phyloP scores from a whole-genome alignment of 2,329 filamentous ascomycete genomes.

The Dactylellina haptotyla region DNA sequence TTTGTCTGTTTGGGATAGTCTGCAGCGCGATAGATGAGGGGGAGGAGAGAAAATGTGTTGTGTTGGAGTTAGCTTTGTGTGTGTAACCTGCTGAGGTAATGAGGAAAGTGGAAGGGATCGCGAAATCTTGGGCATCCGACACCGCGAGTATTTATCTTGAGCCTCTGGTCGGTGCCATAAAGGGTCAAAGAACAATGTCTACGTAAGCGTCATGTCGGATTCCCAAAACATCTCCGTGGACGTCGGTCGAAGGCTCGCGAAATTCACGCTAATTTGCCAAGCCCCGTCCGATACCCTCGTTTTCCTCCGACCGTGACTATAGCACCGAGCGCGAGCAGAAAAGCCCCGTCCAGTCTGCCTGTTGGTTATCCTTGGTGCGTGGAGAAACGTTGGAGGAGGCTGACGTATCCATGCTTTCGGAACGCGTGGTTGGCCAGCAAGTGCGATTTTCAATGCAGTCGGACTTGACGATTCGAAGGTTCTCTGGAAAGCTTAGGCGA shows the following conservation, averaged over 20 bases:
- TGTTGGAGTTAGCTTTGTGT: not conserved
- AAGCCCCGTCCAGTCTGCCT: conserved; percentile 9
- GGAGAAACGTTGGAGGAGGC: not conserved
- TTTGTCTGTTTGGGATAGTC: not conserved
- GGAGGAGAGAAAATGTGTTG: not conserved
- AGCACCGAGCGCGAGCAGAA: not conserved
- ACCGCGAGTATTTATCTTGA: conserved; percentile 3
- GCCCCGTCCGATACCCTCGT: not conserved
- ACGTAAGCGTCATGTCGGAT: conserved; percentile 3
- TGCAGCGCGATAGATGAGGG: not conserved
- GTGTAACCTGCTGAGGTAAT: not conserved
- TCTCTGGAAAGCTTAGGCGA: not conserved
- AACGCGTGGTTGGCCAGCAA: not conserved
- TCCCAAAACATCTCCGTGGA: not conserved
- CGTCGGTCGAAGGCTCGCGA: not conserved
- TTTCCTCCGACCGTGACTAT: not conserved
- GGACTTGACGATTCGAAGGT: not conserved
- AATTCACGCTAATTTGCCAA: not conserved
- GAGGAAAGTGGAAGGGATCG: not conserved
- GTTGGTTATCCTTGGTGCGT: conserved; percentile 1
- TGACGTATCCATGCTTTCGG: conserved; percentile 1
- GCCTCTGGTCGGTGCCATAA: not conserved
- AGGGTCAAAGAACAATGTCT: not conserved
- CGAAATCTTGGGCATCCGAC: not conserved
- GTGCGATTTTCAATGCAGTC: not conserved